Percentiles rank a stretch among this genome's conserved stretches.
These are phyloP conservation scores for Schizopora paradoxa DNA, from an alignment of 1,284 basidiomycete genomes.

Conservation along the genomic window DNA sequence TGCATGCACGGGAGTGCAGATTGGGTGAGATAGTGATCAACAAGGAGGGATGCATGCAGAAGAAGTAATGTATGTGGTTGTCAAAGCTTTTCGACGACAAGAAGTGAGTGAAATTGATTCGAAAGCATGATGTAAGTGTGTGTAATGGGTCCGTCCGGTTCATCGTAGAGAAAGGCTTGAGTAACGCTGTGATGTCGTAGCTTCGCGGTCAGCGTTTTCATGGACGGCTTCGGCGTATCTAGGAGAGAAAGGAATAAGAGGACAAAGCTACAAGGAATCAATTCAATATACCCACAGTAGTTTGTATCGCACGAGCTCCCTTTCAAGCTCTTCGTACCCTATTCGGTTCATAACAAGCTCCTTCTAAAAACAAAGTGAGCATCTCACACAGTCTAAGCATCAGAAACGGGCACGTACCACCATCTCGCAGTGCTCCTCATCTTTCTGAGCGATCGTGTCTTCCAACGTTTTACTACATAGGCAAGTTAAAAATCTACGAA, in stretches of 20 bases:
- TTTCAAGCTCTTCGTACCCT: constrained; percentile 85
- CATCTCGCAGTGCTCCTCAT: constrained; percentile 71
- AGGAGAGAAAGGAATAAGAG: constrained; percentile 7
- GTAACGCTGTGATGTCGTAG: constrained; percentile 69
- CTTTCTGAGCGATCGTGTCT: constrained; percentile 70
- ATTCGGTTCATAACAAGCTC: constrained; percentile 85
- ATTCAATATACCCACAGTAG: constrained; percentile 55
- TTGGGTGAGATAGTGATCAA: no score
- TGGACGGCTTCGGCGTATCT: constrained; percentile 91
- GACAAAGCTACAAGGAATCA: background rate
- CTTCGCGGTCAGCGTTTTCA: constrained; percentile 73
- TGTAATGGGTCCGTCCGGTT: no score
- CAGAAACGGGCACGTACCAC: constrained; percentile 42
- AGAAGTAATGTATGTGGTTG: background rate
- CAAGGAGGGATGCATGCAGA: background rate
- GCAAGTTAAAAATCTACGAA: constrained; percentile 9
- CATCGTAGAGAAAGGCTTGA: constrained; percentile 1
- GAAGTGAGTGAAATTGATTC: no score
- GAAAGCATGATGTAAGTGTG: no score
- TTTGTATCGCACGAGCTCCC: constrained; percentile 88
- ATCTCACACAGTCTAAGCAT: background rate
- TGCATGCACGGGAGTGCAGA: no score
- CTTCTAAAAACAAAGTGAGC: constrained; percentile 47
- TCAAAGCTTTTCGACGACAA: no score
- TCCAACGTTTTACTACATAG: constrained; percentile 70